phyloP scores from a whole-genome alignment of 2,329 filamentous ascomycete species.

The Fusarium transvaalense region DNA sequence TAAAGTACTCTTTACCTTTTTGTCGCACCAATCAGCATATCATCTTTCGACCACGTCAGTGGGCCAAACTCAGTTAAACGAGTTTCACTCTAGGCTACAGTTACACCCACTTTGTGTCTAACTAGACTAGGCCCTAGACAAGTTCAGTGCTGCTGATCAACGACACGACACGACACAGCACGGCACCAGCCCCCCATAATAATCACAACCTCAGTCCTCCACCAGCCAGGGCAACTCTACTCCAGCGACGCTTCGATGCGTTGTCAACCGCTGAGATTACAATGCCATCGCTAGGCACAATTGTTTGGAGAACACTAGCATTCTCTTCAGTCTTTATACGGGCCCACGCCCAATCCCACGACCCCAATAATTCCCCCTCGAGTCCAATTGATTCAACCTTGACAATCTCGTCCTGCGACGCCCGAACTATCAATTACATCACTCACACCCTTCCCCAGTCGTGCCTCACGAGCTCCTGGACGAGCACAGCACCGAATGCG shows the following conservation, averaged over 20 bases:
- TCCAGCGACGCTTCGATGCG: constrained; percentile 32
- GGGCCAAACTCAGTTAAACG: constrained; percentile 20
- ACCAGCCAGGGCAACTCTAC: constrained; percentile 1
- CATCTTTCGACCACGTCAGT: neutral
- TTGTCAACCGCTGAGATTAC: constrained; percentile 23
- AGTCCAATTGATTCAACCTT: constrained; percentile 19
- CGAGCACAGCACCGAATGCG: constrained; percentile 57
- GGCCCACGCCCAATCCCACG: constrained; percentile 14
- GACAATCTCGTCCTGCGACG: constrained; percentile 59
- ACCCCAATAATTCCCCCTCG: constrained; percentile 4
- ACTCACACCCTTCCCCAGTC: constrained; percentile 82
- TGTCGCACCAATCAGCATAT: constrained; percentile 23
- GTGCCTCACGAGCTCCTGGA: constrained; percentile 76
- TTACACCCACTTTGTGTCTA: constrained; percentile 21
- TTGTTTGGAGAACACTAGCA: constrained; percentile 22
- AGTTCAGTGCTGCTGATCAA: too few species aligned
- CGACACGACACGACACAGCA: constrained; percentile 30
- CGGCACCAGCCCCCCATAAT: constrained; percentile 22
- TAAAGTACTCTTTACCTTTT: neutral
- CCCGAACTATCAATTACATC: constrained; percentile 82
- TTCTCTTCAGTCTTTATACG: constrained; percentile 21
- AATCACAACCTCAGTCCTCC: neutral
- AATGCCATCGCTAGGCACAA: constrained; percentile 40
- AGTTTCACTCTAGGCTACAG: constrained; percentile 11
- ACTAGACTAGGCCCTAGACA: too few species aligned